phyloP scores from a whole-genome alignment of 2,329 filamentous ascomycete species.

The Paecilomyces variotii region DNA sequence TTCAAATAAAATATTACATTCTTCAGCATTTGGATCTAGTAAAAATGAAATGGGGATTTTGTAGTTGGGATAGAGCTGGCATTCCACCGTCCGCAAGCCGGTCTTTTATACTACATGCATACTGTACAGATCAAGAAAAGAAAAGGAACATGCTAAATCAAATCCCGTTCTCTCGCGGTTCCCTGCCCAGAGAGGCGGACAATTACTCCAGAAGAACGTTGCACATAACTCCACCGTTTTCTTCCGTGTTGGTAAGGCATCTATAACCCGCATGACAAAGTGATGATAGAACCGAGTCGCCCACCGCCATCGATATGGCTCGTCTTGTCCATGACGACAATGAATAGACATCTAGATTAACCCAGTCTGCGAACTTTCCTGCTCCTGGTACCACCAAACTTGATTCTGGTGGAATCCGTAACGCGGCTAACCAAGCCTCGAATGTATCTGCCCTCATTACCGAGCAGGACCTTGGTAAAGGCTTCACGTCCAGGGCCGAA shows the following conservation, averaged over 20 bases:
- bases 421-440: constrained; percentile 69
- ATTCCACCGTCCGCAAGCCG: not conserved
- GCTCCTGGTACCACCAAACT: constrained; percentile 92
- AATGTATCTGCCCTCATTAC: constrained; percentile 70
- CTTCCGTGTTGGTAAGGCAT: not conserved
- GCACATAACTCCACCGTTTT: not conserved
- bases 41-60: not conserved
- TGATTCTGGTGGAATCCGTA: constrained; percentile 78
- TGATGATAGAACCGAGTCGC: not conserved
- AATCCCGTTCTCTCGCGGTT: not conserved
- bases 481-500: constrained; percentile 86
- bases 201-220: not conserved
- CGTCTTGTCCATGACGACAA: not conserved
- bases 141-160: not conserved
- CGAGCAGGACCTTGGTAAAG: constrained; percentile 79
- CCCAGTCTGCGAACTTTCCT: constrained; percentile 73
- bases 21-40: not conserved
- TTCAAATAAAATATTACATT: too few species aligned
- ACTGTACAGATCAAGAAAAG: constrained; percentile 13
- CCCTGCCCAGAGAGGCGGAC: not conserved
- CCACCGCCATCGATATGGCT: not conserved
- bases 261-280: not conserved
- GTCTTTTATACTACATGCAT: constrained; percentile 7
- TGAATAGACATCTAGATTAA: constrained; percentile 24
- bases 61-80: not conserved